Percentiles rank a stretch among this genome's conserved stretches.
Evolutionary conservation across 2,329 filamentous ascomycete species (phyloP).

Genomic region (Fusarium poae): DNA sequence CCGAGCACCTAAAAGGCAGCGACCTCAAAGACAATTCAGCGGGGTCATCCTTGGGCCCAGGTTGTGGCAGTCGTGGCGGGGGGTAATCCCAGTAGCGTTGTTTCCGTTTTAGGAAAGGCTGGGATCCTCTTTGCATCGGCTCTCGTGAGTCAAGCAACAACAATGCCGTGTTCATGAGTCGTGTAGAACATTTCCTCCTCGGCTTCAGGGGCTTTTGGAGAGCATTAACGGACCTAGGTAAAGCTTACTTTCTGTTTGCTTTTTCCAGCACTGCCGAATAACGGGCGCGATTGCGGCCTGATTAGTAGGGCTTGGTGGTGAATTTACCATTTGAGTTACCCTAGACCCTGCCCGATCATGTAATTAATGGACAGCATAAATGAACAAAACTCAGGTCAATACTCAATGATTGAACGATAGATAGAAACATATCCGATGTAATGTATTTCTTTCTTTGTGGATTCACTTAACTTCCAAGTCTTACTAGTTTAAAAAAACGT

Average conservation of each 20-base stretch:
- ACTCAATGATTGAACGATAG: background rate
- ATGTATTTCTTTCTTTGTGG: background rate
- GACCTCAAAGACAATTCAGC: conserved; percentile 22
- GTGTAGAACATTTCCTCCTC: conserved; percentile 9
- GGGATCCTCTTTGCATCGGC: conserved; percentile 5
- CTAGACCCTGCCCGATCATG: background rate
- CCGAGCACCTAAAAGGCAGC: conserved; percentile 18
- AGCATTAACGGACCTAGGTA: background rate
- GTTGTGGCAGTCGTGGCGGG: conserved; percentile 39
- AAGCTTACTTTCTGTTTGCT: background rate
- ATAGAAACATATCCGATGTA: background rate
- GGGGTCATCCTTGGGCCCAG: conserved; percentile 29
- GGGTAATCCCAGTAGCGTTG: conserved; percentile 28
- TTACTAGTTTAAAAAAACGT: no score
- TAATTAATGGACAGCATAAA: background rate
- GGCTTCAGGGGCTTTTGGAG: background rate
- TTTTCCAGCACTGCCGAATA: background rate
- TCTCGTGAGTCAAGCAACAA: conserved; percentile 33
- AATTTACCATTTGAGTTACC: background rate
- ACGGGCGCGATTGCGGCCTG: background rate
- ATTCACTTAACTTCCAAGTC: background rate
- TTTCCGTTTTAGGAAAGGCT: conserved; percentile 34
- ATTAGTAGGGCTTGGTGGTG: no score
- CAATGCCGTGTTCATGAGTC: conserved; percentile 32
- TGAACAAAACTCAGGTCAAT: background rate